phyloP scores from a whole-genome alignment of 2,329 filamentous ascomycete species.

The Pseudovirgaria hyperparasitica region DNA sequence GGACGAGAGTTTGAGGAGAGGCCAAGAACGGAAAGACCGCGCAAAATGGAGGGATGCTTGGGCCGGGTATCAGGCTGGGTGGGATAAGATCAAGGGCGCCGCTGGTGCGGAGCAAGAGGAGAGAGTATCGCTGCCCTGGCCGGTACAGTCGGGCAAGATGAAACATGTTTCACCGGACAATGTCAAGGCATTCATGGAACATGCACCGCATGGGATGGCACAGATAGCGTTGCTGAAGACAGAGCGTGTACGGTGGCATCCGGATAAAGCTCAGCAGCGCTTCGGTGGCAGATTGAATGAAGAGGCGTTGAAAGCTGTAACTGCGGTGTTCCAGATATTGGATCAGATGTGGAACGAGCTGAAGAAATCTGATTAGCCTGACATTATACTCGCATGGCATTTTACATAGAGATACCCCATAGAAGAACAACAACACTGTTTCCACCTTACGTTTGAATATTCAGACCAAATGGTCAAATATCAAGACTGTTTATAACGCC shows the following conservation, averaged over 20 bases:
- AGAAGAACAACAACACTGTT: too few species aligned
- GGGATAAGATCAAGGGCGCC: conserved; percentile 41
- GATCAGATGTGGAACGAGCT: conserved; percentile 65
- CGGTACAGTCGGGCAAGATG: conserved; percentile 48
- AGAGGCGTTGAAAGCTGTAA: conserved; percentile 64
- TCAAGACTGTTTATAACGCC: too few species aligned
- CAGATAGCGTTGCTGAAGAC: conserved; percentile 51
- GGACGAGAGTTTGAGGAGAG: conserved; percentile 54
- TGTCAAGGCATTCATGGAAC: conserved; percentile 58
- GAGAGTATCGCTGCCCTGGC: conserved; percentile 52
- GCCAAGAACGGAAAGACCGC: conserved; percentile 47
- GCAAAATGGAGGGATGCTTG: conserved; percentile 48
- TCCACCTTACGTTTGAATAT: too few species aligned
- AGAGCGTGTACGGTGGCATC: conserved; percentile 90
- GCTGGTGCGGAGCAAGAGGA: conserved; percentile 10
- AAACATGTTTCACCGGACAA: conserved; percentile 44
- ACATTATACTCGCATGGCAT: too few species aligned
- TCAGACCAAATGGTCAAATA: too few species aligned
- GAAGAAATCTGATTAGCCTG: too few species aligned
- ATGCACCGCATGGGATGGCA: conserved; percentile 29
- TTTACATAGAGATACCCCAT: too few species aligned
- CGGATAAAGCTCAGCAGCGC: conserved; percentile 90
- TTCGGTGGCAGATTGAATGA: conserved; percentile 61
- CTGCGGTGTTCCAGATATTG: conserved; percentile 81
- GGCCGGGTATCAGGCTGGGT: conserved; percentile 50